Evolutionary conservation across 768 basidiomycete species (phyloP).

Genomic region (Pulveroboletus frians): DNA sequence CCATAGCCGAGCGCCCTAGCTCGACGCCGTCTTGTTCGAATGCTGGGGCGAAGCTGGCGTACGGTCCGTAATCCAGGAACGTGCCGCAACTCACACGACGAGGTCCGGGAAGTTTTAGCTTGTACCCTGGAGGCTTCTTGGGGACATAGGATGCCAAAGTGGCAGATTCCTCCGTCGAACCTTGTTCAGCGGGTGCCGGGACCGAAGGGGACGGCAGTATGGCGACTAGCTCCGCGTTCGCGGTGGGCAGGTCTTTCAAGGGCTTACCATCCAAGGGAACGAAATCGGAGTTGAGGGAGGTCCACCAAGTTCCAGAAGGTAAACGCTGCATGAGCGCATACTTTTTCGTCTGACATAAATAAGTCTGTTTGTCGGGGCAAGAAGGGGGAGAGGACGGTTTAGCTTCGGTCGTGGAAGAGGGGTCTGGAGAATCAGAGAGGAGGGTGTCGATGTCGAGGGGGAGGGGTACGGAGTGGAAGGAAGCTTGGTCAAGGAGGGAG

Average conservation of each 20-base stretch:
- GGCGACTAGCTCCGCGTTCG: conserved; percentile 70
- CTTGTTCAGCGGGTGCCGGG: conserved; percentile 29
- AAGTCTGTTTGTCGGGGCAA: conserved; percentile 28
- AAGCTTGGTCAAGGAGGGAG: conserved; percentile 68
- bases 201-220: conserved; percentile 59
- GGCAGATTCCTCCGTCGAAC: conserved; percentile 22
- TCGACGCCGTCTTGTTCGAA: conserved; percentile 77
- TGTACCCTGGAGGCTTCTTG: conserved; percentile 37
- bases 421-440: conserved; percentile 27
- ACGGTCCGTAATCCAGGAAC: conserved; percentile 77
- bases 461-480: conserved; percentile 42
- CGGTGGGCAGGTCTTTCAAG: conserved; percentile 51
- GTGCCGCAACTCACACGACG: conserved; percentile 57
- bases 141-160: conserved; percentile 58
- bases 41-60: conserved; percentile 69
- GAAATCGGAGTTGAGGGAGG: conserved; percentile 54
- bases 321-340: conserved; percentile 80
- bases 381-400: conserved; percentile 10
- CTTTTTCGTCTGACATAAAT: conserved; percentile 35
- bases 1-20: conserved; percentile 57
- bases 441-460: conserved; percentile 44
- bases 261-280: conserved; percentile 35
- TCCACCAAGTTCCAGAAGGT: conserved; percentile 74
- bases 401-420: conserved; percentile 21
- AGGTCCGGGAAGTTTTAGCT: conserved; percentile 41